Evolutionary conservation across 805 yeast species (phyloP), one percentile per base, ranked within the genome.

Genomic region (Myxozyma neotropica): DNA sequence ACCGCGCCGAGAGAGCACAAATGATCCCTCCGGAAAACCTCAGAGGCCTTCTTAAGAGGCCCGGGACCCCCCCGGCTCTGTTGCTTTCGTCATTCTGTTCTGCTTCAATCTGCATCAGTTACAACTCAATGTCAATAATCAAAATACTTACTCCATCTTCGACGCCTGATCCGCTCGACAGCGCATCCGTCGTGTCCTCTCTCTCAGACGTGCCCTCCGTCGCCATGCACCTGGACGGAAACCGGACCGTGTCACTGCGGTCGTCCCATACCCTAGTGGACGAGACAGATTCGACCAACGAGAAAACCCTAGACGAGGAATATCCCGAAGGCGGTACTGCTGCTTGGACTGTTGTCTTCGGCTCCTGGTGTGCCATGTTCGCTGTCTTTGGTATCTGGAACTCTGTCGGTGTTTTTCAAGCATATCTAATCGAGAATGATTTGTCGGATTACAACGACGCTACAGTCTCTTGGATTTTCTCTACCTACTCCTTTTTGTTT

Each of bases 401-500:
- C 69, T 52, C 65, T 27, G 53, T 81, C n/a, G 90, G 91, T 55
- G 86, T 85, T 0, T 77, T 87, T 43, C 88, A 87, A 70, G 82
- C 88, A 0, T 86, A 83, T 69, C 78, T 87, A 1, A 73, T 82
- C 2, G 70, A 72, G 19, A 80, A 85, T 68, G 84, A 83, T 61
- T 74, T 88, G 57, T 68, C 69, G 3, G 64, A 76, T 33, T 71
- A 77, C 21, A 69, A 79, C n/a, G 76, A 83, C n/a, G 76, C 84
- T 21, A 71, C 81, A 1, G 76, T 86, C 4, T 83, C 89, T 0
- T 88, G 93, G 95, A 81, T 87, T 58, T 88, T 87, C 68, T 80
- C 74, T 5, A 61, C 73, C 12, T 75, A 72, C 63, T 64, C 74
- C 5, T 74, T 72, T 62, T 62, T 75, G 36, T 72, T 73, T 56